Evolutionary conservation across 371 early-diverging fungal genomes (phyloP), one percentile per base, ranked within the genome.

Genomic region (Syncephalis plumigaleata): DNA sequence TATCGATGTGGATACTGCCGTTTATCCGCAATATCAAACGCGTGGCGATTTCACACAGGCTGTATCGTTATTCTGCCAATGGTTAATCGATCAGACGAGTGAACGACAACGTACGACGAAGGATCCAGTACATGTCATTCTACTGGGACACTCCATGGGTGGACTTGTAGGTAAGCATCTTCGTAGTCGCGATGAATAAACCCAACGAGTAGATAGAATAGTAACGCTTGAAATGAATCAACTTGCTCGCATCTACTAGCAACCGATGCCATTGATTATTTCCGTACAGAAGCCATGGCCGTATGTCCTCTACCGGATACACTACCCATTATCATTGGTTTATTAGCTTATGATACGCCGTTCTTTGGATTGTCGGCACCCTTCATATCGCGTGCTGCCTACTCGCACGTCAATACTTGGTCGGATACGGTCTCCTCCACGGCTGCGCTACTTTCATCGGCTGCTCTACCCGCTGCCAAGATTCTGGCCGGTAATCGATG

Each of bases 71-170:
- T 49, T 56, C 39, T 52, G 52, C 40, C 8, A 2, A 4, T 56
- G 56, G 56, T 25, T 56, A 17, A 25, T 42, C 16, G 45, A 39
- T 2, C 26, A 43, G 9, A 36, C 42, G 17, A 18, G 7, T 23
- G 27, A 42, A n/a, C 25, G 46, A 7, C 24, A 39, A 9, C 18
- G 24, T 1, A 25, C 22, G 8, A n/a, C 42, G 2, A 15, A 42
- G 9, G 9, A 9, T 8, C n/a, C 25, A 23, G 26, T 51, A 13
- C 27, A 23, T 25, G 42, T 51, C 11, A 36, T 52, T 40, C 20
- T 56, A 22, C 3, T 52, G 23, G 52, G 56, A 13, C 56, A 56
- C 39, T 56, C 56, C 3, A 56, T 56, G 56, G 56, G 56, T 27
- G 56, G 56, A 18, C 26, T 56, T 25, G 36, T 52, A 48, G 56